These are phyloP conservation scores for Paecilomyces niveus DNA, from an alignment of 2,329 filamentous ascomycete species.

Conservation along the genomic window DNA sequence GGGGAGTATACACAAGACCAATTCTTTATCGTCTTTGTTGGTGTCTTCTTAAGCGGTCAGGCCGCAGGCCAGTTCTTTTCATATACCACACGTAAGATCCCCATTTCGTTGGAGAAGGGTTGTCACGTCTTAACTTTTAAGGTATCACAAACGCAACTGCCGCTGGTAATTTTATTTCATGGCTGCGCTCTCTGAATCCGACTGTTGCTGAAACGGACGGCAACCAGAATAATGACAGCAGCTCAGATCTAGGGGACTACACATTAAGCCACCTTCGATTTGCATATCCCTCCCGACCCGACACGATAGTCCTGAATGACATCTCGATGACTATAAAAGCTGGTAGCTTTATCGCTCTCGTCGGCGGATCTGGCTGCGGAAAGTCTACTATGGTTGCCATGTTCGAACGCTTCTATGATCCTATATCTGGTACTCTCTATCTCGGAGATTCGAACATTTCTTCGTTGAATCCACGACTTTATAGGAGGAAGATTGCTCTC, in stretches of 20 bases:
- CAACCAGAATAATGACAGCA: conserved; percentile 5
- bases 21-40: conserved; percentile 12
- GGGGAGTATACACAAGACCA: conserved; percentile 22
- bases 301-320: conserved; percentile 10
- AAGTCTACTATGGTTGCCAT: conserved; percentile 61
- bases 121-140: neutral
- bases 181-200: neutral
- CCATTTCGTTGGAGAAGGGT: conserved; percentile 7
- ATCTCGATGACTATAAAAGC: conserved; percentile 26
- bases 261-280: conserved; percentile 37
- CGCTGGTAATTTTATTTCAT: neutral
- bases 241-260: conserved; percentile 19
- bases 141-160: neutral
- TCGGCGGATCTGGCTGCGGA: conserved; percentile 49
- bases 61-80: conserved; percentile 52
- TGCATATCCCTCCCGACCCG: conserved; percentile 14
- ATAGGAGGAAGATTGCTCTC: conserved; percentile 57
- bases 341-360: conserved; percentile 47
- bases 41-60: conserved; percentile 40
- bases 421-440: conserved; percentile 55
- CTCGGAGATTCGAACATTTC: conserved; percentile 56
- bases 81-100: conserved; percentile 21
- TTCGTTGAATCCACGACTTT: conserved; percentile 51
- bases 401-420: conserved; percentile 59
- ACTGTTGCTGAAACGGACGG: neutral